Evolutionary conservation across 2,329 filamentous ascomycete genomes (phyloP).

Genomic region (Aspergillus melleus): DNA sequence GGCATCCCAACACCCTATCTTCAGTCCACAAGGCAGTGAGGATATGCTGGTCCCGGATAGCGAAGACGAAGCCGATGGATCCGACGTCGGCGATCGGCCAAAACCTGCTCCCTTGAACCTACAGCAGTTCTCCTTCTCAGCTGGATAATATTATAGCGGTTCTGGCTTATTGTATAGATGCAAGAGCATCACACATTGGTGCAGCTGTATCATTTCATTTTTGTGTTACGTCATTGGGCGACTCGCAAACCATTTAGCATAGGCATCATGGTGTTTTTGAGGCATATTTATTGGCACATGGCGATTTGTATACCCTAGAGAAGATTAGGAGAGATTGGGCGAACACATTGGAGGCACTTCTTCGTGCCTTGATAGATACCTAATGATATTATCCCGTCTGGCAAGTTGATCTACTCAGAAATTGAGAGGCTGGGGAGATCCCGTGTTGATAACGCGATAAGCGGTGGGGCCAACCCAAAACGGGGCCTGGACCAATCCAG

Average conservation of each 20-base stretch:
- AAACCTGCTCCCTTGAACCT: slow-evolving; percentile 31
- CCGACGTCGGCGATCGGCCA: slow-evolving; percentile 7
- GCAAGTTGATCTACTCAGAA: not conserved
- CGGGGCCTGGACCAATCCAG: slow-evolving; percentile 1
- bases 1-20: not conserved
- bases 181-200: not conserved
- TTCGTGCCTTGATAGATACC: no score
- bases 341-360: not conserved
- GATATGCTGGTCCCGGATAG: slow-evolving; percentile 54
- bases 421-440: slow-evolving; percentile 20
- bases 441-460: slow-evolving; percentile 13
- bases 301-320: not conserved
- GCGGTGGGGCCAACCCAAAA: slow-evolving; percentile 11
- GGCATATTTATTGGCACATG: slow-evolving; percentile 5
- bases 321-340: not conserved
- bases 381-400: not conserved
- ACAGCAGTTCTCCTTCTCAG: slow-evolving; percentile 38
- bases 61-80: slow-evolving; percentile 43
- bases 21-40: slow-evolving; percentile 47
- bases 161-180: not conserved
- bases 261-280: slow-evolving; percentile 1
- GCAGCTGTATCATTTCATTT: slow-evolving; percentile 1
- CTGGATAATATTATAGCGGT: not conserved
- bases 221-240: not conserved
- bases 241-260: slow-evolving; percentile 1